Conservation (phyloP, 2,329 filamentous ascomycete genomes). For the Rhynchosporium graminicola region DNA sequence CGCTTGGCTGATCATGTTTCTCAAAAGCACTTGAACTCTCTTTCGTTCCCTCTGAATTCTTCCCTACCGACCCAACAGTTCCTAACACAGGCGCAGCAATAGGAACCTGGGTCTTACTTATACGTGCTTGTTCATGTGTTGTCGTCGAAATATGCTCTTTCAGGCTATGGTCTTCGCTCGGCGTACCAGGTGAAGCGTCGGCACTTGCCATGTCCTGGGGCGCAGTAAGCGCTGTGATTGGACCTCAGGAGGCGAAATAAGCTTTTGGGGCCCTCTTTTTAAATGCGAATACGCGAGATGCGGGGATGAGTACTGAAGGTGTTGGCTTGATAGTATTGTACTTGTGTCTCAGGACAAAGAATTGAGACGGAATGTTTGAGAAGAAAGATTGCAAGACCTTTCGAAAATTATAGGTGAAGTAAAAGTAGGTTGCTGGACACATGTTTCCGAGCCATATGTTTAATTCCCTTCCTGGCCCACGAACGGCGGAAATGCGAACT, state of each 20-base stretch:
- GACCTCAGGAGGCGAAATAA: constrained; percentile 12
- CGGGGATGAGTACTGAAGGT: not conserved
- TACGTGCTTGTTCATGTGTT: not conserved
- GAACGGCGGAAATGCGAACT: constrained; percentile 4
- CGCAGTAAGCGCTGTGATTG: constrained; percentile 24
- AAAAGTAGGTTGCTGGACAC: not conserved
- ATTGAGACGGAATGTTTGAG: not conserved
- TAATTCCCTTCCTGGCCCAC: constrained; percentile 9
- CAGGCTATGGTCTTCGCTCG: constrained; percentile 14
- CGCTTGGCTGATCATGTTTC: constrained; percentile 1
- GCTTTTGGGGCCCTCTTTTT: constrained; percentile 5
- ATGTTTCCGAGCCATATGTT: not conserved
- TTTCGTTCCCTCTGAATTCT: constrained; percentile 25
- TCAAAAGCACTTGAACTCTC: constrained; percentile 23
- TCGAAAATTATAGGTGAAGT: not conserved
- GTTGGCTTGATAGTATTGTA: not conserved
- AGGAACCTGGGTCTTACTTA: constrained; percentile 18
- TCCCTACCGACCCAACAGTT: constrained; percentile 17
- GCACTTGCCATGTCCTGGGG: constrained; percentile 26
- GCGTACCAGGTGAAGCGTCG: constrained; percentile 10
- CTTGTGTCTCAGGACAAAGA: not conserved
- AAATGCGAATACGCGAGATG: constrained; percentile 2
- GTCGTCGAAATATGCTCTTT: constrained; percentile 31
- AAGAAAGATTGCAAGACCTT: not conserved
- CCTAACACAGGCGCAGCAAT: constrained; percentile 24